Evolutionary conservation across 1,139 yeast genomes (phyloP).

Genomic region (Nadsonia starkeyi-henricii): DNA sequence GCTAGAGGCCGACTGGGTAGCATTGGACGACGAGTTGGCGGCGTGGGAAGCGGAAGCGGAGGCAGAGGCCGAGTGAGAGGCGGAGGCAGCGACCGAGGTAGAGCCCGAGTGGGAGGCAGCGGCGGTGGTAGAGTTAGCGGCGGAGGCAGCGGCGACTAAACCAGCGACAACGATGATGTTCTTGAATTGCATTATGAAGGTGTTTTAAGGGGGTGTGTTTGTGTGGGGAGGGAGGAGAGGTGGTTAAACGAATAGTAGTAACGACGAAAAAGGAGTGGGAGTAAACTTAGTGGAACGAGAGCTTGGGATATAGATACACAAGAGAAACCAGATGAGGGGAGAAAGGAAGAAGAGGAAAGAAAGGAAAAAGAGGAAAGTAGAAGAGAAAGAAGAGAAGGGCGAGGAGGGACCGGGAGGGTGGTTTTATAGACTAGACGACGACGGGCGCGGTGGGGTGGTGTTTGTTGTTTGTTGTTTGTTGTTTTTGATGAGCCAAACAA

Average conservation of each 20-base stretch:
- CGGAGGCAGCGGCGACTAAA: conserved; percentile 5
- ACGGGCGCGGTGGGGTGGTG: too few relatives aligned
- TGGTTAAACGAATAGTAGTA: not conserved
- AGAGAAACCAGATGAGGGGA: too few relatives aligned
- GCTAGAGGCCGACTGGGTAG: not conserved
- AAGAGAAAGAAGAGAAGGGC: too few relatives aligned
- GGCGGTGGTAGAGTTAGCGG: conserved; percentile 4
- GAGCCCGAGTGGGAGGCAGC: conserved; percentile 5
- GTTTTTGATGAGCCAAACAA: too few relatives aligned
- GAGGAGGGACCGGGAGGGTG: too few relatives aligned
- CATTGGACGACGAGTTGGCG: not conserved
- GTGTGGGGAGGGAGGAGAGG: not conserved
- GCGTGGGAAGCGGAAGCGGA: conserved; percentile 1
- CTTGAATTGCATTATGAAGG: conserved; percentile 5
- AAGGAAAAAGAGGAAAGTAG: too few relatives aligned
- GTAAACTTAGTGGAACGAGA: not conserved
- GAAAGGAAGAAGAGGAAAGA: too few relatives aligned
- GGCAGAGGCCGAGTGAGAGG: too few relatives aligned
- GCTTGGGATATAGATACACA: too few relatives aligned
- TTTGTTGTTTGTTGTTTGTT: too few relatives aligned
- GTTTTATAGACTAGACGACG: too few relatives aligned
- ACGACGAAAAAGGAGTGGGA: not conserved
- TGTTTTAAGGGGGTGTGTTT: not conserved
- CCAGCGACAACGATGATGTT: conserved; percentile 5
- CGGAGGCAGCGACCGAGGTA: conserved; percentile 1